Evolutionary conservation across 2,329 filamentous ascomycete genomes (phyloP).

Genomic region (Pestalotiopsis fici): DNA sequence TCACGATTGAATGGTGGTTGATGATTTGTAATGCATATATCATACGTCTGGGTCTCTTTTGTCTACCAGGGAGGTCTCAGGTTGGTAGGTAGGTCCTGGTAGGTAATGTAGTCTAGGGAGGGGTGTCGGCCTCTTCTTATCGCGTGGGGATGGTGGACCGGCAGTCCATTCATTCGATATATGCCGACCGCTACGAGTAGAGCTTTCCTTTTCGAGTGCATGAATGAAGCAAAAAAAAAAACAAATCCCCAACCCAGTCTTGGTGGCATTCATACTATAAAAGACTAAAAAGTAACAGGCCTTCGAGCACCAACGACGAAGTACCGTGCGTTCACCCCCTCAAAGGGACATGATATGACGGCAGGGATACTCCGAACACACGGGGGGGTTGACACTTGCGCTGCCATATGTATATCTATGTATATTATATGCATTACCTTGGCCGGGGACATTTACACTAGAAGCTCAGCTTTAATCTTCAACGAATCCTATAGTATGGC

Average conservation of each 20-base stretch:
- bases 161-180: background rate
- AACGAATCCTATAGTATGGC: background rate
- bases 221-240: background rate
- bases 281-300: background rate
- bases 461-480: background rate
- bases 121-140: background rate
- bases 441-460: background rate
- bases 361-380: background rate
- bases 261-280: background rate
- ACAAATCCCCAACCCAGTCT: background rate
- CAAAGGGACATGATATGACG: background rate
- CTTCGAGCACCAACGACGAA: background rate
- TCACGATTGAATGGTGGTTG: background rate
- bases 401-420: background rate
- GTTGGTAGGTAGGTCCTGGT: background rate
- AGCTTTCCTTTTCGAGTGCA: background rate
- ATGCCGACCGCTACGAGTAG: background rate
- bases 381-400: background rate
- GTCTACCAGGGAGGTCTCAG: background rate
- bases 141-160: background rate
- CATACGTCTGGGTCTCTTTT: no score
- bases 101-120: background rate
- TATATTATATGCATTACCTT: background rate
- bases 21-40: background rate
- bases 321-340: background rate